Conservation (phyloP, 1,284 basidiomycete genomes). For the Puccinia polysora region DNA sequence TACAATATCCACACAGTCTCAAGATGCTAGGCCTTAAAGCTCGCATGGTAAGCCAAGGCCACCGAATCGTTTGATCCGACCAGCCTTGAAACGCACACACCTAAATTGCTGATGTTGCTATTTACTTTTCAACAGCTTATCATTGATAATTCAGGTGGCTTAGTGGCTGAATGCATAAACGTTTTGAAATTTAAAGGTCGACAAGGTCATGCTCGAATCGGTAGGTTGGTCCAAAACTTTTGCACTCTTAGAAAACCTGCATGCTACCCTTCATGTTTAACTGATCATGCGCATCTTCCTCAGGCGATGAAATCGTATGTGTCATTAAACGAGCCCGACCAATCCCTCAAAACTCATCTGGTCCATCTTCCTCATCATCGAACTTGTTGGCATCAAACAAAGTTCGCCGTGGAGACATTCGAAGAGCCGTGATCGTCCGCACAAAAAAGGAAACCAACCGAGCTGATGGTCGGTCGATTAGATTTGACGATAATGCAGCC, state of each 20-base stretch:
- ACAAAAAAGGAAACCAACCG: conserved; percentile 74
- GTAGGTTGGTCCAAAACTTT: conserved; percentile 51
- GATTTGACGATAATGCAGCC: conserved; percentile 97
- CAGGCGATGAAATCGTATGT: conserved; percentile 93
- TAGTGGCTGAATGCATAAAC: conserved; percentile 94
- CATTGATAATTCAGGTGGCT: conserved; percentile 97
- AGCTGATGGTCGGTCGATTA: conserved; percentile 78
- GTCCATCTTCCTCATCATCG: conserved; percentile 37
- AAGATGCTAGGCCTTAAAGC: conserved; percentile 42
- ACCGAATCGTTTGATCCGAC: neutral
- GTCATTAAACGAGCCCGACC: conserved; percentile 90
- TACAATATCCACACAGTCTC: neutral
- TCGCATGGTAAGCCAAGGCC: conserved; percentile 22
- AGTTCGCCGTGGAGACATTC: conserved; percentile 81
- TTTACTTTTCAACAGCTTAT: conserved; percentile 56
- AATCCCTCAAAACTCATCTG: conserved; percentile 54
- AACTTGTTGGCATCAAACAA: conserved; percentile 54
- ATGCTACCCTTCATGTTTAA: neutral
- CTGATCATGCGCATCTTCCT: neutral
- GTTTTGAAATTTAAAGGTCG: conserved; percentile 87
- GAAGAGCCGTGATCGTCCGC: conserved; percentile 88
- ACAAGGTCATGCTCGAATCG: conserved; percentile 65
- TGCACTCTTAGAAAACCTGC: neutral
- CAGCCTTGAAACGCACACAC: neutral
- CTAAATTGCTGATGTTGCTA: neutral